Conservation (phyloP, 331 rosid genomes). For the Saraca asoca region DNA sequence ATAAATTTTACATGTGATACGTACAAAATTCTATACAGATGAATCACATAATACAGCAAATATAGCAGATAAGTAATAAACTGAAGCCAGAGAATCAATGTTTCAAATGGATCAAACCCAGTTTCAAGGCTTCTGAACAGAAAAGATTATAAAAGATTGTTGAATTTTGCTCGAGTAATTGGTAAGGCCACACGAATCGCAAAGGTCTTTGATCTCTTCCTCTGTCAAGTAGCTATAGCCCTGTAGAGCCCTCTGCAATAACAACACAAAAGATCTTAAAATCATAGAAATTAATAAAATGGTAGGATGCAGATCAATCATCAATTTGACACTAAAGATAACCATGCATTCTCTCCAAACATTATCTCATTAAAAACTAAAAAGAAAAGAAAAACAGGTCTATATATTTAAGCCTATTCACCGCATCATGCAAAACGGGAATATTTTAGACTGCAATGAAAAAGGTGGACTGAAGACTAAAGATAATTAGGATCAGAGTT, state of each 20-base stretch:
- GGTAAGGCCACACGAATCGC: constrained; percentile 79
- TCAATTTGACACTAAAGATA: neutral
- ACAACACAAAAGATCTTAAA: constrained; percentile 10
- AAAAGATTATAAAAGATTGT: constrained; percentile 79
- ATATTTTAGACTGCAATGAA: too few species aligned
- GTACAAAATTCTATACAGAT: constrained; percentile 1
- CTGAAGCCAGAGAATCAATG: constrained; percentile 27
- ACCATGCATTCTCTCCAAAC: constrained; percentile 3
- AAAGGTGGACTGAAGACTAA: too few species aligned
- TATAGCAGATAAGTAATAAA: too few species aligned
- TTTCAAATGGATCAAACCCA: constrained; percentile 34
- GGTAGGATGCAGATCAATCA: neutral
- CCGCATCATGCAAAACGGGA: too few species aligned
- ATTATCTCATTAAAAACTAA: neutral
- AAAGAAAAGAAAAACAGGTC: neutral
- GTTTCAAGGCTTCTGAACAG: constrained; percentile 71
- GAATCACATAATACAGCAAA: constrained; percentile 28
- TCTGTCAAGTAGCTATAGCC: constrained; percentile 54
- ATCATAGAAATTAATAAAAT: constrained; percentile 17
- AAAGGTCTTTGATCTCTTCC: constrained; percentile 80
- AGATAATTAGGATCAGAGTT: too few species aligned
- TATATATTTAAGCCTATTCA: too few species aligned
- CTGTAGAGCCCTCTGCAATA: constrained; percentile 55
- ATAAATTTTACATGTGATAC: too few species aligned
- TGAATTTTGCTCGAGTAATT: constrained; percentile 74